Evolutionary conservation across 306 rosid species (phyloP), one percentile per base, ranked within the genome.

Genomic region (Castanea crenata): DNA sequence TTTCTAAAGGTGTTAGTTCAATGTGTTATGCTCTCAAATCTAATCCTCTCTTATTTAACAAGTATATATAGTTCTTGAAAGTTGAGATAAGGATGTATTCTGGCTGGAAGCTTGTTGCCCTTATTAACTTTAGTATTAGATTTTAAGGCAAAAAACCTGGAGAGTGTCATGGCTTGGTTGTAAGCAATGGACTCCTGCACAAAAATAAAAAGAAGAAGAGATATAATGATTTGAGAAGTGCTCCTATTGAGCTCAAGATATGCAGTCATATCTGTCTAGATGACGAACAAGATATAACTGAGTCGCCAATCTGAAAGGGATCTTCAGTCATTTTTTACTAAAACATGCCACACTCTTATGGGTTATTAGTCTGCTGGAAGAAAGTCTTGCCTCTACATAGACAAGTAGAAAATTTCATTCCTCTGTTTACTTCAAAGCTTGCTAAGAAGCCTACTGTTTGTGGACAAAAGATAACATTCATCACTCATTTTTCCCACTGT

Each of bases 1-100:
- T 89, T 95, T 81, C 82, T 95, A 27, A 95, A 91, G 98, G 99
- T 89, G 72, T 18, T 74, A 49, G 15, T 75, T 74, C 16, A 31
- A 64, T 16, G 15, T 68, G 41, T 6, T 57, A 69, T 75, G 76
- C 67, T 82, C 59, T 74, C 15, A 59, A 41, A 41, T 23, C 61
- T 35, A 35, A 73, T 67, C 16, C 52, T 16, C 9, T 32, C 71
- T 67, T 34, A 35, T 29, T 67, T 34, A 63, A 14, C 5, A 10
- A 16, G n/a, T 19, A 67, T 34, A 10, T 67, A 9, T 67, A 67
- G 72, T 10, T 18, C 27, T 34, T 14, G 25, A 67, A 49, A 34
- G 7, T 52, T 32, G 51, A 34, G 51, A 67, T 19, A 15, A 6
- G 10, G 16, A 31, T 9, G 35, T 13, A 34, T 56, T 54, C 16